These are phyloP conservation scores for Calophaca sinica DNA, from an alignment of 306 rosid genomes.

Conservation along the genomic window DNA sequence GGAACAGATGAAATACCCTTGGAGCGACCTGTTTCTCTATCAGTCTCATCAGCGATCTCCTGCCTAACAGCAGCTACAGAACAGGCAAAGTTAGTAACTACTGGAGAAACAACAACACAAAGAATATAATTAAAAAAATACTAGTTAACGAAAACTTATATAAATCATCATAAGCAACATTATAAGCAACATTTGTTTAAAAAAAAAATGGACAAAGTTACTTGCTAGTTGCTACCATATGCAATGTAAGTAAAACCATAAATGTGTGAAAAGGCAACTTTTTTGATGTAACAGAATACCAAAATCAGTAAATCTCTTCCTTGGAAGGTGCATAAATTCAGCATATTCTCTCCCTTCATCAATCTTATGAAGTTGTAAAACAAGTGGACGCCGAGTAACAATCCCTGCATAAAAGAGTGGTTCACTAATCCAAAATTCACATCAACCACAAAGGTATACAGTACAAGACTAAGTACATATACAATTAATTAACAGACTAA, in stretches of 20 bases:
- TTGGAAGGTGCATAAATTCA: conserved; percentile 88
- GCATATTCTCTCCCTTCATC: conserved; percentile 85
- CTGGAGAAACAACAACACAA: conserved; percentile 45
- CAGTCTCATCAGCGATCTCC: conserved; percentile 96
- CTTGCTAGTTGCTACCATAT: too few relatives aligned
- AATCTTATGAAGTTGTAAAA: conserved; percentile 85
- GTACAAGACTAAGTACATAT: background rate
- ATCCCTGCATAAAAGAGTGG: conserved; percentile 64
- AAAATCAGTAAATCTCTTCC: conserved; percentile 79
- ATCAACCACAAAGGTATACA: conserved; percentile 7
- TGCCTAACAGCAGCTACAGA: conserved; percentile 92
- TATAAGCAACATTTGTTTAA: conserved; percentile 3
- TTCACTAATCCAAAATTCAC: conserved; percentile 20
- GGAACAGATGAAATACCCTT: conserved; percentile 94
- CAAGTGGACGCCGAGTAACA: conserved; percentile 94
- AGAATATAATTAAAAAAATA: background rate
- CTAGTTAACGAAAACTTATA: background rate
- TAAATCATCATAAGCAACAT: conserved; percentile 6
- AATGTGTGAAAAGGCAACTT: background rate
- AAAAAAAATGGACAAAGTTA: background rate
- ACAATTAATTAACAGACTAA: conserved; percentile 10
- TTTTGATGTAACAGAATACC: conserved; percentile 54
- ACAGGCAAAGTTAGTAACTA: conserved; percentile 44
- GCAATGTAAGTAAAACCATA: conserved; percentile 19
- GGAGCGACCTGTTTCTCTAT: conserved; percentile 92